Base-by-base conservation (phyloP, 306 rosid genomes). In the Delonix regia region DNA sequence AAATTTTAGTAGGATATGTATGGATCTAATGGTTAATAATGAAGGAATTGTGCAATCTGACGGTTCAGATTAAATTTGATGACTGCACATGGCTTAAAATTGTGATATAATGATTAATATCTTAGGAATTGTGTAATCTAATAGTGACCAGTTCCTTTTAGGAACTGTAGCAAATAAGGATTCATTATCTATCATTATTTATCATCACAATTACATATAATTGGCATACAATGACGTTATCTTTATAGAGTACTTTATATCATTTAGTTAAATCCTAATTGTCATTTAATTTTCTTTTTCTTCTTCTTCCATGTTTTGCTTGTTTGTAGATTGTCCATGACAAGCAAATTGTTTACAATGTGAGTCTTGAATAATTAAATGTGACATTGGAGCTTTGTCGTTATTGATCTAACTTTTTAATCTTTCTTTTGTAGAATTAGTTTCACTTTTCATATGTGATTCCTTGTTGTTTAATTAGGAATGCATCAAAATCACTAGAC, bases 381-480 rank as follows among this genome's bases (percentile, higher is more conserved):
- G 64, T 84, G 73, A 28, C 48, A 9, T 30, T 24, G 33, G 57
- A n/a, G 56, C 41, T 48, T 19, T 49, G 30, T 49, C 21, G 27
- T 71, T 41, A 30, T 41, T 51, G 76, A 42, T 76, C 57, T 59
- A 53, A 72, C 52, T 52, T 80, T 39, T 22, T 52, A 51, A 66
- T 16, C 44, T 12, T 83, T 74, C 41, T 59, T 34, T 47, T 21
- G 16, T 39, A 11, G 4, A 28, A 44, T 14, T 48, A 34, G 12
- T 28, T 63, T 72, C 34, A 73, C 52, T 53, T 30, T 52, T 73
- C 25, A 42, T 51, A 33, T 81, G 52, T 83, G 42, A 51, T 65
- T 63, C 28, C 16, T 64, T 66, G n/a, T n/a, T 69, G 82, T 75
- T 77, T 90, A 94, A 90, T 81, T 80, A 90, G 88, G 83, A 82